Evolutionary conservation across 805 yeast species (phyloP), one percentile per base, ranked within the genome.

Genomic region (Cyberlindnera mrakii): DNA sequence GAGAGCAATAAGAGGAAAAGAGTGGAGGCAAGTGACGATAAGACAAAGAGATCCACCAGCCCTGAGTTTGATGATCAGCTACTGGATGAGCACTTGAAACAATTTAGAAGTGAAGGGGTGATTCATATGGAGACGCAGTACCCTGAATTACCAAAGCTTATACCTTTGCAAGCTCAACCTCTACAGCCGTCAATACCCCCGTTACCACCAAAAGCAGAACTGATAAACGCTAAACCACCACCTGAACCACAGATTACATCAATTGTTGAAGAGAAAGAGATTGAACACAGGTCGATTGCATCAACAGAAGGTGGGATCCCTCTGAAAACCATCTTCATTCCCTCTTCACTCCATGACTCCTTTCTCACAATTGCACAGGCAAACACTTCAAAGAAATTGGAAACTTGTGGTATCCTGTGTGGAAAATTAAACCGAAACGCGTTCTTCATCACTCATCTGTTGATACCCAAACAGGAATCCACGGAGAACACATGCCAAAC

Each of bases 401-500:
- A 80, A 53, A 80, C 85, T 0, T 80, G 85, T 54, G 87, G 86
- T 11, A 76, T 80, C 17, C 65, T 80, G 27, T 77, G 85, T 55
- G 87, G 86, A 0, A 75, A 69, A 50, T 63, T 80, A n/a, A 70
- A 69, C 36, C 62, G 78, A 33, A 77, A 78, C 59, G 84, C 85
- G 4, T 79, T 79, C 54, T 77, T 78, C 58, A 68, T 80, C 43
- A 81, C 83, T 1, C 74, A 79, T 46, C 63, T 80, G 15, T 68
- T 80, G 11, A 74, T 80, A 11, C 87, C 87, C 1, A 74, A 74
- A 42, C 87, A 80, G 56, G 77, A 71, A 31, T 73, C 80, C 7
- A 81, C 86, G 1, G 56, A 75, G 8, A 79, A 80, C 55, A 78
- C 85, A 6, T 81, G 86, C 59, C 65, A 68, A 37, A 80, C 85